These are phyloP conservation scores for Chlorella vulgaris DNA, from an alignment of 139 green algal genomes.

Conservation along the genomic window DNA sequence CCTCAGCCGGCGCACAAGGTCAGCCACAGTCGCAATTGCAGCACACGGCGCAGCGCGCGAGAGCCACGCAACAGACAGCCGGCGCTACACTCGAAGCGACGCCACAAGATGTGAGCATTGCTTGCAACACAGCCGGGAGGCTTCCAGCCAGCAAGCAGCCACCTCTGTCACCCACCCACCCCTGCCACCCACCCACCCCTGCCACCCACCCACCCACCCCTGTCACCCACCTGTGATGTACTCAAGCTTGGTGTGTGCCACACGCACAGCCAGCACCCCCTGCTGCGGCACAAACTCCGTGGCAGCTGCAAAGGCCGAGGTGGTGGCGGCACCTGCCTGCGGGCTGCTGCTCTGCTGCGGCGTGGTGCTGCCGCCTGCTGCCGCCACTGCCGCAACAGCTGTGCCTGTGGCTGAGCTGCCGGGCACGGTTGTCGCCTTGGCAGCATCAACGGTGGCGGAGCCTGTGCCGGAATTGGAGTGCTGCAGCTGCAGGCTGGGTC, in stretches of 20 bases:
- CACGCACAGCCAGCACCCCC: conserved; percentile 34
- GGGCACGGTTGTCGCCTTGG: not conserved
- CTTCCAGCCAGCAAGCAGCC: too few relatives aligned
- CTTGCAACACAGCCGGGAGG: too few relatives aligned
- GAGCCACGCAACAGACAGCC: too few relatives aligned
- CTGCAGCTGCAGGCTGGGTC: conserved; percentile 7
- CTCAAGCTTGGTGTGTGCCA: conserved; percentile 42
- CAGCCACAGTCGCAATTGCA: too few relatives aligned
- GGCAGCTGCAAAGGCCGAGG: not conserved
- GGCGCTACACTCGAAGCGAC: too few relatives aligned
- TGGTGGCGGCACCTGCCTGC: not conserved
- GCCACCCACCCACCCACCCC: too few relatives aligned
- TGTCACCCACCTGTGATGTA: conserved; percentile 25
- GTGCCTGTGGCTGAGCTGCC: not conserved
- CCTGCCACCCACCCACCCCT: too few relatives aligned
- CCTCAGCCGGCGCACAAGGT: too few relatives aligned
- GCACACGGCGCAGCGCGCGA: too few relatives aligned
- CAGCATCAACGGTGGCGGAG: not conserved
- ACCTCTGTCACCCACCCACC: too few relatives aligned
- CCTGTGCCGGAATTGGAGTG: not conserved
- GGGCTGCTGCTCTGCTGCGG: not conserved
- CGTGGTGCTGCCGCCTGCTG: not conserved
- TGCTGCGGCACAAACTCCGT: not conserved
- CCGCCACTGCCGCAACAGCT: not conserved
- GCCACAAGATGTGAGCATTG: too few relatives aligned